A percentile compares a stretch with the other conserved stretches of the same genome.
Evolutionary conservation across 768 basidiomycete species (phyloP).

Genomic region (Trichaptum fuscoviolaceum): DNA sequence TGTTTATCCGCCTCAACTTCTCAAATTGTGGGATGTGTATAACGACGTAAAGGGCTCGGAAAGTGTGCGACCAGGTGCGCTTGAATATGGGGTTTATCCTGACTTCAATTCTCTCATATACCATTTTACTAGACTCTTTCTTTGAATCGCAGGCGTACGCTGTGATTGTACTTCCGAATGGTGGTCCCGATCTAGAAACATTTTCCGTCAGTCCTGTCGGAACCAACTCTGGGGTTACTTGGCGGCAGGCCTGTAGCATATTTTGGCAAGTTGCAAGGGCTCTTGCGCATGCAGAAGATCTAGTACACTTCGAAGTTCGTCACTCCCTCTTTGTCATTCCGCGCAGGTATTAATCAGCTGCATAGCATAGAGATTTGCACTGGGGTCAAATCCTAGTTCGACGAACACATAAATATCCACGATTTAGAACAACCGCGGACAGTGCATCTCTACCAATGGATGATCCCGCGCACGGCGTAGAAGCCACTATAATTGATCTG

Average conservation of each 20-base stretch:
- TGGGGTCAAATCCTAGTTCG: slow-evolving; percentile 85
- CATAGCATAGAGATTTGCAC: slow-evolving; percentile 96
- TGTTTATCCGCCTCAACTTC: slow-evolving; percentile 70
- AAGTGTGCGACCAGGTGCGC: slow-evolving; percentile 74
- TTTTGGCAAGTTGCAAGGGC: slow-evolving; percentile 88
- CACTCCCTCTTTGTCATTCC: not conserved
- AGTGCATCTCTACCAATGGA: slow-evolving; percentile 45
- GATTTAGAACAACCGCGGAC: not conserved
- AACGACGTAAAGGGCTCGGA: slow-evolving; percentile 71
- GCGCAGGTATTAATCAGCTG: slow-evolving; percentile 9
- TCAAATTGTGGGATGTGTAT: slow-evolving; percentile 87
- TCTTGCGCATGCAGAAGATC: slow-evolving; percentile 72
- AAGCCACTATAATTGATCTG: slow-evolving; percentile 88
- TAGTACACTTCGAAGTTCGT: slow-evolving; percentile 83
- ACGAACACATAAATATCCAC: slow-evolving; percentile 42
- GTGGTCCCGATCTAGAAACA: slow-evolving; percentile 83
- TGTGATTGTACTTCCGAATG: slow-evolving; percentile 86
- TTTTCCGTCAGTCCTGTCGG: slow-evolving; percentile 42
- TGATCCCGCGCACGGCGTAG: slow-evolving; percentile 56
- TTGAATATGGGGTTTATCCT: slow-evolving; percentile 12
- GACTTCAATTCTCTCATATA: not conserved
- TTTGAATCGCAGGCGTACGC: slow-evolving; percentile 75
- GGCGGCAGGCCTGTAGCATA: slow-evolving; percentile 83
- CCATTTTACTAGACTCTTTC: slow-evolving; percentile 55
- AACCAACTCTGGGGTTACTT: slow-evolving; percentile 43